Evolutionary conservation across 176 grass and related monocot species (phyloP), one percentile per base, ranked within the genome.

Genomic region (Paspalum notatum): DNA sequence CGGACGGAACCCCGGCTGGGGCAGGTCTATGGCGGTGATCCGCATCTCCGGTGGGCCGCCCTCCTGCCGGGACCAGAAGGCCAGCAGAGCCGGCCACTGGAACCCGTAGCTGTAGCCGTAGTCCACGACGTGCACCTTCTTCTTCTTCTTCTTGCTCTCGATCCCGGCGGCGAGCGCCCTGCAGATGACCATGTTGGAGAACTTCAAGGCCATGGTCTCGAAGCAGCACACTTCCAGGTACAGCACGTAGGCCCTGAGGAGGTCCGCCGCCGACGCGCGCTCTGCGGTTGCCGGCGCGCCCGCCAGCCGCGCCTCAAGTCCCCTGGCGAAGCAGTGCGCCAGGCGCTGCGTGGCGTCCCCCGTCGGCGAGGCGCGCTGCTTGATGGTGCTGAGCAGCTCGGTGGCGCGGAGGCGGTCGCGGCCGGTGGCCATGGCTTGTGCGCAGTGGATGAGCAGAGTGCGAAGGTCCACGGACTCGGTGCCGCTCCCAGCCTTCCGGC

Each of bases 11-110:
- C 89, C 85, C 0, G 64, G 82, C 73, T 78, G 42, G 0, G 85
- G 85, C 7, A 82, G 26, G 21, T 88, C 82, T 6, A 91, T 88
- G 12, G 66, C 61, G 11, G 85, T 91, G 13, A 91, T 56, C 72
- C 82, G 80, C 72, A 91, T 71, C n/a, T 81, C 62, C 1, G 89
- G 89, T 1, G 85, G 82, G 0, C 89, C 85, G 0, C 78, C 89
- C 12, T 87, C 77, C 43, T 60, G 51, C 0, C 0, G 16, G 2
- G 66, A 60, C 38, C 41, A 12, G 0, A 7, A 1, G 65, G 9
- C 9, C 5, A 67, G 65, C 65, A 67, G 44, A 5, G 4, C 7
- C 0, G 65, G 40, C 65, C 65, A 67, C 9, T 67, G 21, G 56
- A 58, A 24, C 9, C 56, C 56, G 56, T 58, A 58, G 1, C 24